Conservation (phyloP, 1,284 basidiomycete genomes). For the Meira nashicola region DNA sequence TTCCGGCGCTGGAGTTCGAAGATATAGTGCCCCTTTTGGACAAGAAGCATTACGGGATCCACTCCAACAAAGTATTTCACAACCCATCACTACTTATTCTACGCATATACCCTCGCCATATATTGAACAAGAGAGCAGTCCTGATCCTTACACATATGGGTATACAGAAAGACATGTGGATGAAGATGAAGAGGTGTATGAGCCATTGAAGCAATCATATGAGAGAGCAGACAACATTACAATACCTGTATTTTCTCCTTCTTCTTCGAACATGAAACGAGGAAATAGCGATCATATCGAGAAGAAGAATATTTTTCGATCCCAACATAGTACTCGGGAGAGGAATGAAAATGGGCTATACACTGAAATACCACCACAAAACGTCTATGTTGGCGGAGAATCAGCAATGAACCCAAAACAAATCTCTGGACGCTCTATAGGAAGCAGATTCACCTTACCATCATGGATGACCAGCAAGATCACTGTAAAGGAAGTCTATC, state of each 20-base stretch:
- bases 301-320: background rate
- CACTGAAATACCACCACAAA: too few species aligned
- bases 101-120: background rate
- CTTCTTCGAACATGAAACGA: background rate
- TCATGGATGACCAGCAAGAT: background rate
- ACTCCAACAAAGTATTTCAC: background rate
- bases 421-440: too few species aligned
- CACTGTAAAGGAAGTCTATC: background rate
- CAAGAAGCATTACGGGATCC: background rate
- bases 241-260: background rate
- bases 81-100: background rate
- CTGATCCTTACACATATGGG: background rate
- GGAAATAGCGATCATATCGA: background rate
- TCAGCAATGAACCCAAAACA: too few species aligned
- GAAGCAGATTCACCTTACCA: background rate
- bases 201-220: background rate
- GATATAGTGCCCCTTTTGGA: background rate
- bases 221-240: background rate
- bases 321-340: background rate
- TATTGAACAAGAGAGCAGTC: background rate
- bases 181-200: background rate
- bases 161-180: background rate
- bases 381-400: too few species aligned
- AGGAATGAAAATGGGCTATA: background rate
- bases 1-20: background rate